Base-by-base conservation (phyloP, 441 rosid species). In the Mallotus repandus region DNA sequence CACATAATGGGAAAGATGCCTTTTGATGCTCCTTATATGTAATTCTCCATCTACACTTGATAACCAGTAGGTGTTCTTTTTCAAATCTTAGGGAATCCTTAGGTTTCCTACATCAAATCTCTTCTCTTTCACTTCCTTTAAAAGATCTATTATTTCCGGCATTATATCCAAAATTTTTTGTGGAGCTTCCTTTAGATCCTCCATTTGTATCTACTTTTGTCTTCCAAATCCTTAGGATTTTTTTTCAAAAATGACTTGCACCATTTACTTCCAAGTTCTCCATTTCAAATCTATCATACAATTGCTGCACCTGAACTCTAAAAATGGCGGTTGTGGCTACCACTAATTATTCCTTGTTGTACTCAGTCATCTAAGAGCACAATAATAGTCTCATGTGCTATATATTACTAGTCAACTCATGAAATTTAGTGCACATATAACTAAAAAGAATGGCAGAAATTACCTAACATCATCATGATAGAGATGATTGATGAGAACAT, bases 381-480 rank as follows among this genome's bases (percentile, higher is more conserved):
- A 14, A 53, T 16, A 18, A 15, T 53, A 6, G 56, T 1, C 29
- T 25, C 29, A 25, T 25, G 2, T 53, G 5, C 41, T 4, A 35
- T 35, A 35, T 35, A 35, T 35, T 35, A 35, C 41, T 35, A 25
- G 29, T 25, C 29, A 25, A 25, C 29, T 25, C 29, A 25, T 25
- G 29, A 25, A 25, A 25, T 25, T 25, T 25, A 2, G 29, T 25
- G 29, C 2, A 25, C 29, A 25, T 25, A 25, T 25, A 25, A 25
- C 29, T 25, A 35, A 35, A 5, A 3, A 18, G 16, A 54, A 18
- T 9, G 4, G 21, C 2, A 22, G 8, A 13, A 66, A 63, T 48
- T 75, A 96, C 97, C 97, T 97, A 78, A 93, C 98, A 73, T 91
- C 98, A 73, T 96, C 98, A 49, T 97, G 93, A 79, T 93, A 96